Base-by-base conservation (phyloP, 2,329 filamentous ascomycete species). In the Aspergillus bombycis region DNA sequence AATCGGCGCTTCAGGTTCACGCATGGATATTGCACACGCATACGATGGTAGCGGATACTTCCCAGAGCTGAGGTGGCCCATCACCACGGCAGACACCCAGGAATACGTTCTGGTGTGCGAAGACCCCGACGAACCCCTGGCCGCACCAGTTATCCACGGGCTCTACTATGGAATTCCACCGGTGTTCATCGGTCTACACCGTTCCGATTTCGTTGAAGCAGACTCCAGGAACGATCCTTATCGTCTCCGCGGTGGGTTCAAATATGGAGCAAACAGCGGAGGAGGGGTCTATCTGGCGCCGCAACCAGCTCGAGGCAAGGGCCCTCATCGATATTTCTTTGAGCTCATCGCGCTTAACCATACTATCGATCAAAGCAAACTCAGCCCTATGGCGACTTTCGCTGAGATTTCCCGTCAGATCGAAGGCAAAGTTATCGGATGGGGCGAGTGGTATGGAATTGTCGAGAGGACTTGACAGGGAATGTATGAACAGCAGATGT, bases 311-410 rank as follows among this genome's bases (percentile, higher is more conserved):
- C 68, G 83, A 58, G 84, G 84, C 30, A 81, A 86, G 66, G 84
- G 84, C 0, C 77, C 78, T 26, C 83, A 86, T 71, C 75, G 84
- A 61, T 87, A 85, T 60, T 83, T 84, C 71, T 86, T 78, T 62
- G 76, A 83, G 65, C 70, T 86, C 19, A 70, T 86, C 57, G 83
- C 82, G 4, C 70, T 86, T 58, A 81, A 74, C 10, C 77, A 82
- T 60, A 73, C 77, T 9, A 67, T 86, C 32, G 77, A 82, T 60
- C 67, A 71, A 21, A 70, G 65, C 2, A 69, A 79, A 38, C 66
- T 84, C 46, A 77, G 74, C 23, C 68, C 74, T 1, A 72, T 76
- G 62, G 78, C 80, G 11, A 82, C 77, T 1, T 78, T 77, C 54
- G 79, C 82, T 43, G 80, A 83, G 60, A 70, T 86, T 21, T 74